A percentile compares a stretch with the other conserved stretches of the same genome.
Conservation (phyloP, 352 stramenopile genomes). For the Pythium oligandrum region DNA sequence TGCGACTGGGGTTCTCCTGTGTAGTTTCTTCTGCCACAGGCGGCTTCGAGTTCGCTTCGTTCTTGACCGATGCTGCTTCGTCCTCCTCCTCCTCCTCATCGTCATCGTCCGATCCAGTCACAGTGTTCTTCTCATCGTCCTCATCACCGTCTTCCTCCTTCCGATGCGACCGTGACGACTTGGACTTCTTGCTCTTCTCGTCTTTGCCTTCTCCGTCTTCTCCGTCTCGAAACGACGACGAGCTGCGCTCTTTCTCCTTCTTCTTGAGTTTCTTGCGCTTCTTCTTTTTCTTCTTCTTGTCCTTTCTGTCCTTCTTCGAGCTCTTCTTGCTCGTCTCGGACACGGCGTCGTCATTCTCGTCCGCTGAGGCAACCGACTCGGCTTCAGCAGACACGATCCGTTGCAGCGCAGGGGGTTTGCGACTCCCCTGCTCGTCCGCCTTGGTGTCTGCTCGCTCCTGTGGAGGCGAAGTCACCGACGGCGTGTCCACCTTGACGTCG, state of each 20-base stretch:
- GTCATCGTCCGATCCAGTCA: neutral
- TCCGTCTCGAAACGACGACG: neutral
- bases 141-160: slow-evolving; percentile 4
- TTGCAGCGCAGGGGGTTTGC: slow-evolving; percentile 7
- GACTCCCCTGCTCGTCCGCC: slow-evolving; percentile 2
- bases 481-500: neutral
- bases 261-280: slow-evolving; percentile 37
- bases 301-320: slow-evolving; percentile 40
- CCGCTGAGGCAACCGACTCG: slow-evolving; percentile 16
- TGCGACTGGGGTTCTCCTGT: too few relatives aligned
- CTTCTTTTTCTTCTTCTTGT: slow-evolving; percentile 66
- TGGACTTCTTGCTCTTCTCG: slow-evolving; percentile 11
- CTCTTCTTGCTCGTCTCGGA: slow-evolving; percentile 38
- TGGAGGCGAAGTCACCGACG: too few relatives aligned
- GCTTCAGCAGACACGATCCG: slow-evolving; percentile 8
- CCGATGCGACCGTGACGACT: neutral
- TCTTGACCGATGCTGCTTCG: too few relatives aligned
- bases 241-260: slow-evolving; percentile 16
- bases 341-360: slow-evolving; percentile 19
- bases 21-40: too few relatives aligned
- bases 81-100: slow-evolving; percentile 1
- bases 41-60: too few relatives aligned
- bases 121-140: slow-evolving; percentile 3
- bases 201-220: slow-evolving; percentile 5
- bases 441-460: slow-evolving; percentile 5